Evolutionary conservation across 2,329 filamentous ascomycete genomes (phyloP), one percentile per base, ranked within the genome.

Genomic region (Elsinoe ampelina): DNA sequence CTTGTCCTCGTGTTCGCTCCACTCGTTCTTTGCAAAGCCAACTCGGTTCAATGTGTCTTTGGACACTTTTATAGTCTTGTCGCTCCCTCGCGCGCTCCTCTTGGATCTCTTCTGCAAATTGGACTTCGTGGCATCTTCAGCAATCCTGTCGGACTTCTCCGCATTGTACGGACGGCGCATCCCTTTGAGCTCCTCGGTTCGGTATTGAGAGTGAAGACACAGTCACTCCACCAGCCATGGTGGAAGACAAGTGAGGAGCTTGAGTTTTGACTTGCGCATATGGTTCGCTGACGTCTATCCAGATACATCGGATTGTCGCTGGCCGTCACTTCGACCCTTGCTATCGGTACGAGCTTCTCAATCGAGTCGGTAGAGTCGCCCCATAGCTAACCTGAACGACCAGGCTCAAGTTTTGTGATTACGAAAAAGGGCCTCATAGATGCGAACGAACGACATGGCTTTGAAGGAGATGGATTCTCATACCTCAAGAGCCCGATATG

Each of bases 361-460:
- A 43, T 35, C 20, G 12, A 35, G 20, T 20, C 32, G 12, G n/a
- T 15, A 1, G 19, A 55, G n/a, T 43, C 12, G 41, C 51, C 51
- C 19, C 8, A 45, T 30, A 12, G 55, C 60, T 58, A 36, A 36
- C 22, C n/a, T n/a, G 12, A 8, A 8, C 11, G 22, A 30, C 35
- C 65, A 93, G 89, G 90, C 68, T 90, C 89, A 54, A 95, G 91
- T 80, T 98, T 98, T 72, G 92, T 98, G 64, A 96, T 98, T 67
- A 98, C 95, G 48, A 98, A 98, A 76, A 97, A 96, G 81, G 92
- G 92, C 63, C 80, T 98, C 64, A 89, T 91, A 71, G 87, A 95
- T 72, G 89, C 90, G 61, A 89, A 88, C 68, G 86, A 95, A 73
- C 82, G 84, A 65, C 91, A 96, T 75, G 95, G 93, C 48, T 98